Conservation (phyloP, 768 basidiomycete genomes). For the Gloeopeniophorella convolvens region DNA sequence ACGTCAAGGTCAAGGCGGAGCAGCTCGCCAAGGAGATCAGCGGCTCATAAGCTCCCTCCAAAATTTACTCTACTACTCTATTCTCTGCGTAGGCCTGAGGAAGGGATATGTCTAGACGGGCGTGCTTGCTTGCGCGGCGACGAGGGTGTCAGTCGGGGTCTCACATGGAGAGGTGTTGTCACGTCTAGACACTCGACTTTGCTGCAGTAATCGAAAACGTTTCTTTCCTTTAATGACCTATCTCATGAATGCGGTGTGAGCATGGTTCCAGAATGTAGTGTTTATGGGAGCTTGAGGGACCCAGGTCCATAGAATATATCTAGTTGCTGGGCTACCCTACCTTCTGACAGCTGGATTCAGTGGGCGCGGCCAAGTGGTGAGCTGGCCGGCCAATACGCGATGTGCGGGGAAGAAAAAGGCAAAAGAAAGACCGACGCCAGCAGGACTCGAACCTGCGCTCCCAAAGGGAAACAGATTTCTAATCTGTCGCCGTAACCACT, state of each 20-base stretch:
- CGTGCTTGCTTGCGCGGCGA: background rate
- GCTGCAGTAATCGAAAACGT: slow-evolving; percentile 5
- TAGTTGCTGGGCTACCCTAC: no score
- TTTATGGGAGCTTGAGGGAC: no score
- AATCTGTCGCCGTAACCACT: slow-evolving; percentile 79
- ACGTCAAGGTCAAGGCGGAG: slow-evolving; percentile 96
- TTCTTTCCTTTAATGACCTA: background rate
- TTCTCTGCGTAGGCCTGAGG: background rate
- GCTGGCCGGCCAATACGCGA: no score
- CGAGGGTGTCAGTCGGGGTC: background rate
- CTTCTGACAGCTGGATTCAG: no score
- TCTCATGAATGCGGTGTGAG: background rate
- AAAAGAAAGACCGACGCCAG: slow-evolving; percentile 19
- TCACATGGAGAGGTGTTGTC: background rate
- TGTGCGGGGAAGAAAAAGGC: background rate
- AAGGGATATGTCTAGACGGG: slow-evolving; percentile 6
- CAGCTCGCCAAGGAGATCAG: slow-evolving; percentile 93
- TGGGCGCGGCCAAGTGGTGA: no score
- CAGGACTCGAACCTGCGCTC: slow-evolving; percentile 24
- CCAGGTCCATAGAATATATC: no score
- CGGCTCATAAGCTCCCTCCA: slow-evolving; percentile 28
- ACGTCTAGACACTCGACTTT: background rate
- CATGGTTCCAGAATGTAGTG: no score
- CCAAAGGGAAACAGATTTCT: slow-evolving; percentile 35
- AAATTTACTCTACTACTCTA: slow-evolving; percentile 6